A percentile compares a stretch with the other conserved stretches of the same genome.
Conservation (phyloP, 1,284 basidiomycete genomes). For the Gomphus sp. region DNA sequence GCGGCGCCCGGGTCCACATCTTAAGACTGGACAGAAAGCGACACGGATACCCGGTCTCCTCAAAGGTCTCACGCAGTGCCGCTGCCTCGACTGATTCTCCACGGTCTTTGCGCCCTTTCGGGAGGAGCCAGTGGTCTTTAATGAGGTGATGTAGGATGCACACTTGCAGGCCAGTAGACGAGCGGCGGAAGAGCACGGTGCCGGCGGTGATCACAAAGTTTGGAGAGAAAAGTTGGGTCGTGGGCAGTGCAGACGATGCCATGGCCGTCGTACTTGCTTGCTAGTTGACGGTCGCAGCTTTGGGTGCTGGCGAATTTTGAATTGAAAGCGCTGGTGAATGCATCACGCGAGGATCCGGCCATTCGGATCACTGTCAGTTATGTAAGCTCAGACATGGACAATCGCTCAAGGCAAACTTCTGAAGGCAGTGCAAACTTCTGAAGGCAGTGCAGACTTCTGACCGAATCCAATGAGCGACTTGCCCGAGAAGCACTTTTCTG, state of each 20-base stretch:
- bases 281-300: too few species aligned
- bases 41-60: conserved; percentile 51
- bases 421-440: too few species aligned
- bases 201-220: conserved; percentile 24
- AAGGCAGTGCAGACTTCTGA: too few species aligned
- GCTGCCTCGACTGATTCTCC: conserved; percentile 38
- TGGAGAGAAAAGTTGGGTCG: conserved; percentile 10
- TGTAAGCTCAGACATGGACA: too few species aligned
- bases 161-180: conserved; percentile 22
- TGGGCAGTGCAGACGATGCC: not conserved
- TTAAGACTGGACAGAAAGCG: not conserved
- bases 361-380: too few species aligned
- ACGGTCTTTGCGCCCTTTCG: conserved; percentile 51
- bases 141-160: conserved; percentile 16
- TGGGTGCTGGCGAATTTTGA: too few species aligned
- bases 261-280: not conserved
- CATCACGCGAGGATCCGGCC: too few species aligned
- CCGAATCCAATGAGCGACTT: too few species aligned
- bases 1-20: conserved; percentile 30
- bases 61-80: conserved; percentile 47
- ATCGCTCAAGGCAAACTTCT: too few species aligned
- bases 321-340: too few species aligned
- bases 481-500: too few species aligned
- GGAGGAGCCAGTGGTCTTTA: conserved; percentile 36
- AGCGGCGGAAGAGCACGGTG: conserved; percentile 22